Evolutionary conservation across 352 stramenopile genomes (phyloP).

Genomic region (Pythium dissotocum): DNA sequence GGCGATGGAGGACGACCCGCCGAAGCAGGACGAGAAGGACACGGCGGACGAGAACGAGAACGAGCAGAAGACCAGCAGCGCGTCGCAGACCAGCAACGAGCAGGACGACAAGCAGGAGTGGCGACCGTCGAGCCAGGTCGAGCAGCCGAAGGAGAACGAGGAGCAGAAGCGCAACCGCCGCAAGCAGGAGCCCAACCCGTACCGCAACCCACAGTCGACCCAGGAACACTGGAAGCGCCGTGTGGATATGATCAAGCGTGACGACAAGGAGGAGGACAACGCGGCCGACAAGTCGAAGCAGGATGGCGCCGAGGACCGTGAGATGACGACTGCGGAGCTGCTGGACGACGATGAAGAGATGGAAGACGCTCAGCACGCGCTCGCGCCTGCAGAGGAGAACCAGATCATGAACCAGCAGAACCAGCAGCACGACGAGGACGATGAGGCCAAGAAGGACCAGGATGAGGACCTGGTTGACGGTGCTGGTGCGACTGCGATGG

Average conservation of each 20-base stretch:
- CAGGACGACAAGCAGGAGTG: slow-evolving; percentile 39
- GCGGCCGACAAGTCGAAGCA: slow-evolving; percentile 8
- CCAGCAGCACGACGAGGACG: slow-evolving; percentile 34
- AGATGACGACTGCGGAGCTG: slow-evolving; percentile 39
- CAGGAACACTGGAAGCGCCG: slow-evolving; percentile 97
- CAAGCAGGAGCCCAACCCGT: slow-evolving; percentile 93
- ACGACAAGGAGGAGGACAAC: slow-evolving; percentile 34
- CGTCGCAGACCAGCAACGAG: slow-evolving; percentile 48
- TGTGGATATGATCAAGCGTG: slow-evolving; percentile 86
- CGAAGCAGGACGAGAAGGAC: slow-evolving; percentile 41
- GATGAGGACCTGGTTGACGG: slow-evolving; percentile 34
- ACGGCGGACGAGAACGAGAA: slow-evolving; percentile 48
- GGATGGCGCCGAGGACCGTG: slow-evolving; percentile 20
- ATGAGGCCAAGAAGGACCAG: slow-evolving; percentile 51
- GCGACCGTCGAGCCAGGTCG: slow-evolving; percentile 35
- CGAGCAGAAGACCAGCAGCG: slow-evolving; percentile 58
- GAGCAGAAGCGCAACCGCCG: slow-evolving; percentile 76
- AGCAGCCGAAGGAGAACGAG: slow-evolving; percentile 49
- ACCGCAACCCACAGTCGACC: slow-evolving; percentile 93
- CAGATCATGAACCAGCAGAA: slow-evolving; percentile 40
- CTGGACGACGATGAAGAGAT: slow-evolving; percentile 45
- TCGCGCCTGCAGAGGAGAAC: slow-evolving; percentile 46
- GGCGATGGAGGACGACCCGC: slow-evolving; percentile 41
- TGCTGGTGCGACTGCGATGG: slow-evolving; percentile 55
- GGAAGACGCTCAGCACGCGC: slow-evolving; percentile 41